Percentiles rank a stretch among this genome's conserved stretches.
These are phyloP conservation scores for Raddia distichophylla DNA, from an alignment of 176 grass and related monocot species.

Conservation along the genomic window DNA sequence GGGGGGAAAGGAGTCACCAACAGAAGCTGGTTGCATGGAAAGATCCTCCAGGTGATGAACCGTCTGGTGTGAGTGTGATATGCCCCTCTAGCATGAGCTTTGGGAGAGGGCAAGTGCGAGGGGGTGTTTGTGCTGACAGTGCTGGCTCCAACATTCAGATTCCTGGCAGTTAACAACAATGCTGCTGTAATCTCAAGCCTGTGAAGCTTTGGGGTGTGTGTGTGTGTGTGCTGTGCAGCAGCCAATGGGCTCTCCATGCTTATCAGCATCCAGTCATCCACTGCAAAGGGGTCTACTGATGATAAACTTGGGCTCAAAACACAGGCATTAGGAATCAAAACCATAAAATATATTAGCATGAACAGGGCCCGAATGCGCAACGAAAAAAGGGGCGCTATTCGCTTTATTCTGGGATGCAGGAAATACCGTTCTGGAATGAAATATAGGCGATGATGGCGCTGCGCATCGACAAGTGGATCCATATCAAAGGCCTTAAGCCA, in stretches of 20 bases:
- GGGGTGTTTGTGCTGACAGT: slow-evolving; percentile 41
- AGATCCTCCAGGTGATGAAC: not conserved
- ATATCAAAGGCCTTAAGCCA: slow-evolving; percentile 52
- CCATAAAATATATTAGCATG: slow-evolving; percentile 52
- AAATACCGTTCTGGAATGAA: slow-evolving; percentile 36
- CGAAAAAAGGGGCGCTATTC: slow-evolving; percentile 26
- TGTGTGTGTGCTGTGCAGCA: no score
- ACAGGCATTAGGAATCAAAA: slow-evolving; percentile 37
- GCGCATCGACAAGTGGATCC: slow-evolving; percentile 48
- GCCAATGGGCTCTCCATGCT: slow-evolving; percentile 47
- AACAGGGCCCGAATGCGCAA: slow-evolving; percentile 34
- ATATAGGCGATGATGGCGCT: slow-evolving; percentile 30
- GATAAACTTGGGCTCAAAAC: slow-evolving; percentile 43
- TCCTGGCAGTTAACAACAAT: slow-evolving; percentile 41
- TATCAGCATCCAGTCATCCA: slow-evolving; percentile 64
- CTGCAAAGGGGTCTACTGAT: slow-evolving; percentile 28
- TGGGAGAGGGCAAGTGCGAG: no score
- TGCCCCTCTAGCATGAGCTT: slow-evolving; percentile 31
- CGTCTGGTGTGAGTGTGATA: slow-evolving; percentile 18
- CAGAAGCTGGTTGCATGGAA: slow-evolving; percentile 11
- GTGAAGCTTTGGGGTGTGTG: slow-evolving; percentile 13
- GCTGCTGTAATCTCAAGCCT: not conserved
- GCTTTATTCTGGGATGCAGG: slow-evolving; percentile 46
- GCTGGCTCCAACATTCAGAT: slow-evolving; percentile 52
- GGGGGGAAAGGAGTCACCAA: not conserved